These are phyloP conservation scores for Henningerozyma blattae DNA, from an alignment of 805 yeast species.

Conservation along the genomic window DNA sequence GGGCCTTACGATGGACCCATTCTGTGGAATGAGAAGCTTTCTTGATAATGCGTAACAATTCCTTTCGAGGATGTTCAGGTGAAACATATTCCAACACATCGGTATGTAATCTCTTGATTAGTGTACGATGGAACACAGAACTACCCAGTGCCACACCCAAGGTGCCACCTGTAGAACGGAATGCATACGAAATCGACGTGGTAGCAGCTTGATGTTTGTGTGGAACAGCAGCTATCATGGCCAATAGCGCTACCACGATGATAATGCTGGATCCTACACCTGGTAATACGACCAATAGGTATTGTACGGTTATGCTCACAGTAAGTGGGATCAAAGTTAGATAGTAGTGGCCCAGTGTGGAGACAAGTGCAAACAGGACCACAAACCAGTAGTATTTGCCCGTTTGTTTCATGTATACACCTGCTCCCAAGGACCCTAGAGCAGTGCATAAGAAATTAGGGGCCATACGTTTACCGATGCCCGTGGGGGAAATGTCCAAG, in stretches of 20 bases:
- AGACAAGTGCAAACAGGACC: constrained; percentile 12
- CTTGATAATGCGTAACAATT: constrained; percentile 33
- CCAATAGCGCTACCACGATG: constrained; percentile 39
- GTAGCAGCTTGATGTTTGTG: constrained; percentile 64
- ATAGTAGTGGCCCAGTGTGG: constrained; percentile 1
- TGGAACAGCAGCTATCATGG: constrained; percentile 66
- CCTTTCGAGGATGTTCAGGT: constrained; percentile 25
- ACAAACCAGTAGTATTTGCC: constrained; percentile 45
- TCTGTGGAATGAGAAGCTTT: constrained; percentile 46
- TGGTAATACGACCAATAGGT: constrained; percentile 33
- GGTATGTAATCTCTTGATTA: constrained; percentile 21
- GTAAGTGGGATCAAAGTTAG: constrained; percentile 15
- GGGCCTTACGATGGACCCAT: constrained; percentile 40
- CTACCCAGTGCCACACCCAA: constrained; percentile 64
- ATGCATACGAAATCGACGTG: constrained; percentile 82
- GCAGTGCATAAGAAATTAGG: constrained; percentile 53
- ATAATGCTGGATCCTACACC: constrained; percentile 46
- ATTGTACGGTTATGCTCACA: constrained; percentile 31
- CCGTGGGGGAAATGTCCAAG: constrained; percentile 37
- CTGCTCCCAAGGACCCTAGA: constrained; percentile 50
- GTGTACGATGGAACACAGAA: constrained; percentile 42
- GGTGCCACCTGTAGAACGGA: constrained; percentile 79
- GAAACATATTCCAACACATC: constrained; percentile 20
- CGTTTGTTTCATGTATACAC: constrained; percentile 49
- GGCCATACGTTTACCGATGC: constrained; percentile 45